Evolutionary conservation across 805 yeast genomes (phyloP), one percentile per base, ranked within the genome.

Genomic region (Starmerella kuoi): DNA sequence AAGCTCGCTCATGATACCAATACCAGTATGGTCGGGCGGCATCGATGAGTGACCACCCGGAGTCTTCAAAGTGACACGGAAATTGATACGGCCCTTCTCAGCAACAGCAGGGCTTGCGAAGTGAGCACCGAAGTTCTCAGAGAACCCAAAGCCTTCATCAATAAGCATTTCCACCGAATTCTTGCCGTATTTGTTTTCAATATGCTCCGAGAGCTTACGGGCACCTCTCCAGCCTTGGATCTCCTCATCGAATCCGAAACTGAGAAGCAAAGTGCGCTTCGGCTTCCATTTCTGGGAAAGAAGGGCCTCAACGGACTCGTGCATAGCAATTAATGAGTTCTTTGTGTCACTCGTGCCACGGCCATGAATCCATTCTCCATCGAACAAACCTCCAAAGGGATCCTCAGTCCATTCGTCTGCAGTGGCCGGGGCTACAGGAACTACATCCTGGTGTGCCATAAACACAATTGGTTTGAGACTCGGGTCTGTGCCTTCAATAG

Each of bases 11-110:
- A 77, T 65, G 26, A 82, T 70, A 14, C 91, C 94, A 61, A 84
- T 80, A 2, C 81, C 70, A 9, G 93, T 82, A 55, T 83, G 91
- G 42, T 73, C 79, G 5, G 88, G 88, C 11, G 93, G 93, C 27
- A 71, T 59, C 7, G 87, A 78, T 1, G 88, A 75, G 57, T 82
- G 93, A 4, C 93, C 93, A 34, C 93, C 93, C 15, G 76, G 73
- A 25, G 83, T 76, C 30, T 62, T 61, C 38, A 81, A 61, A 9
- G 68, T 66, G 37, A 77, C 63, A 20, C 52, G 45, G 6, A 69
- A 53, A 50, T 76, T 76, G 24, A 76, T 56, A 44, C 68, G 68
- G 9, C 83, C 83, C 59, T 76, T 77, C 54, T 78, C 81, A 20
- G 74, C 76, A 12, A 78, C 73, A 9, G 75, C 72, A 4, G 77